These are phyloP conservation scores for Entomortierella chlamydospora DNA, from an alignment of 192 early-diverging fungal species.

Conservation along the genomic window DNA sequence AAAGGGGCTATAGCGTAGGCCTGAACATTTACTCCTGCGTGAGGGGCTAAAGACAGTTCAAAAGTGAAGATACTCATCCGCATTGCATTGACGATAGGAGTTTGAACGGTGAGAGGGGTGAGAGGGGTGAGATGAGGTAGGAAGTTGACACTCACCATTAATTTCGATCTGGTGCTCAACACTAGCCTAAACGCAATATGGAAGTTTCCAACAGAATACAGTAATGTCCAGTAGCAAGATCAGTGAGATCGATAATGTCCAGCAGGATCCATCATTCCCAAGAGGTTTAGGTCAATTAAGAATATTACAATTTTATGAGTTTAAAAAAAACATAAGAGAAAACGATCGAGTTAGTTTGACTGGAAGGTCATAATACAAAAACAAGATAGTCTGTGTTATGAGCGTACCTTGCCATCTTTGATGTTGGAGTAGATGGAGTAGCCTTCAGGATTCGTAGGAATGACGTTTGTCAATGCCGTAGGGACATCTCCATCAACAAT, in stretches of 20 bases:
- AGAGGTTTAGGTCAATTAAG: too few relatives aligned
- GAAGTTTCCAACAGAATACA: background rate
- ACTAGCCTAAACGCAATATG: slow-evolving; percentile 29
- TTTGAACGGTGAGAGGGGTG: too few relatives aligned
- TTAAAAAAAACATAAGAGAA: background rate
- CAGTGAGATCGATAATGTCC: background rate
- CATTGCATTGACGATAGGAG: too few relatives aligned
- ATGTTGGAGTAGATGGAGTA: slow-evolving; percentile 49
- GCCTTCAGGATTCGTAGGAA: slow-evolving; percentile 16
- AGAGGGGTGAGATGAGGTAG: too few relatives aligned
- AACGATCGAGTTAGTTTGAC: too few relatives aligned
- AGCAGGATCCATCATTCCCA: too few relatives aligned
- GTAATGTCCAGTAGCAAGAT: background rate
- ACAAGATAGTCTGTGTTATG: background rate
- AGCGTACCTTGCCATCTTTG: slow-evolving; percentile 46
- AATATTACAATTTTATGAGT: too few relatives aligned
- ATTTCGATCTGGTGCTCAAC: slow-evolving; percentile 48
- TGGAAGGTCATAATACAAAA: background rate
- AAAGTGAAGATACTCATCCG: too few relatives aligned
- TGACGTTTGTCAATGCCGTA: background rate
- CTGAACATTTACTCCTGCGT: too few relatives aligned
- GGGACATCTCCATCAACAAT: background rate
- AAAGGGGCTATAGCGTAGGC: too few relatives aligned
- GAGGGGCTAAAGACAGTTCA: too few relatives aligned
- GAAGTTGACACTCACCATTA: slow-evolving; percentile 34